A percentile compares a stretch with the other conserved stretches of the same genome.
phyloP scores from a whole-genome alignment of 2,329 filamentous ascomycete genomes.

The Verticillium albo-atrum region DNA sequence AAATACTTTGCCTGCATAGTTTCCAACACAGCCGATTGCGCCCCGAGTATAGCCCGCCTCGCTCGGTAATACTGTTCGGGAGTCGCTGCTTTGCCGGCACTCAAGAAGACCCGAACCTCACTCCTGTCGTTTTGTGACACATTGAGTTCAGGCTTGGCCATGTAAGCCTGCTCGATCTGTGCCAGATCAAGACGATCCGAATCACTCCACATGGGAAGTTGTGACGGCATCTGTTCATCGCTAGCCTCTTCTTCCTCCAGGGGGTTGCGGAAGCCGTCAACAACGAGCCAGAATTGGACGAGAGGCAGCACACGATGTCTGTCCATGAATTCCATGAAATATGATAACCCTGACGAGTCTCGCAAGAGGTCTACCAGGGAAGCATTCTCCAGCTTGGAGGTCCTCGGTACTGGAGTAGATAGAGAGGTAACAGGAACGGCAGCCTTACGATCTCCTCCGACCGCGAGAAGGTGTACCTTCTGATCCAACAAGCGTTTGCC shows the following conservation, averaged over 20 bases:
- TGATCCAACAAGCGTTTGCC: constrained; percentile 88
- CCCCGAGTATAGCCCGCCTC: constrained; percentile 72
- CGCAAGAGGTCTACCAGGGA: constrained; percentile 82
- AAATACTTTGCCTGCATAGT: constrained; percentile 80
- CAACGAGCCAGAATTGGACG: constrained; percentile 97
- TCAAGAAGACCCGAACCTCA: constrained; percentile 72
- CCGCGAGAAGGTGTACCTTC: constrained; percentile 75
- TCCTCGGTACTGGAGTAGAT: constrained; percentile 24
- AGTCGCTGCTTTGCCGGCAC: constrained; percentile 70
- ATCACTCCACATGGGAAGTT: constrained; percentile 68
- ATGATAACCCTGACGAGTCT: constrained; percentile 85
- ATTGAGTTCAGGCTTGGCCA: constrained; percentile 76
- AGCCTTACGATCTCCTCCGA: constrained; percentile 52
- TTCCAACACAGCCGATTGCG: constrained; percentile 79
- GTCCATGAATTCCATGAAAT: constrained; percentile 99
- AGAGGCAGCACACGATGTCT: constrained; percentile 79
- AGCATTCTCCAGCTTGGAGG: constrained; percentile 68
- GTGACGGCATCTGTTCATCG: constrained; percentile 56
- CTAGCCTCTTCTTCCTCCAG: constrained; percentile 79
- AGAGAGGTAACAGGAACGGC: constrained; percentile 17
- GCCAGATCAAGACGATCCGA: constrained; percentile 83
- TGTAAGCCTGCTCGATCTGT: constrained; percentile 87
- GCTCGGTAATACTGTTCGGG: constrained; percentile 79
- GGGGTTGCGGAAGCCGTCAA: constrained; percentile 92
- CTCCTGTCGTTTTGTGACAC: constrained; percentile 66